phyloP scores from a whole-genome alignment of 768 basidiomycete genomes.

The Podaxis carcinomalis region DNA sequence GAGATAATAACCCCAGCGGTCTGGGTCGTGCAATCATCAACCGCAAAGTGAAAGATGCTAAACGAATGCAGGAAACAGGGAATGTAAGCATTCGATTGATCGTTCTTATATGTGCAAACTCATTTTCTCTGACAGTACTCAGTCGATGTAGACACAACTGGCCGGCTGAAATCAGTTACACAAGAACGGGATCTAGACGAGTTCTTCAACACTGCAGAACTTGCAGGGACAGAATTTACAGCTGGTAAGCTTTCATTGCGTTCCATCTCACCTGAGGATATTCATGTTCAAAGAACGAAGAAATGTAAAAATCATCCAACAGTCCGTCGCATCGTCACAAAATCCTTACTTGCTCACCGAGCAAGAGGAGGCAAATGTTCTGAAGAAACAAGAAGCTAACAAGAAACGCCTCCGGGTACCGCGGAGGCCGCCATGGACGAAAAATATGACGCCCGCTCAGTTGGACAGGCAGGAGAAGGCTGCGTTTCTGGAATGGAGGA shows the following conservation, averaged over 20 bases:
- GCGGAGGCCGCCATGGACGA: slow-evolving; percentile 86
- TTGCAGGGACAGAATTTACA: slow-evolving; percentile 94
- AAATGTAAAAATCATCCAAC: slow-evolving; percentile 75
- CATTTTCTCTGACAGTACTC: slow-evolving; percentile 50
- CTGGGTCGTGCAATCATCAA: slow-evolving; percentile 96
- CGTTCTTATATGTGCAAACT: slow-evolving; percentile 2
- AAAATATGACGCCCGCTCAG: slow-evolving; percentile 67
- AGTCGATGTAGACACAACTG: slow-evolving; percentile 65
- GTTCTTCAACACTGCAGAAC: slow-evolving; percentile 90
- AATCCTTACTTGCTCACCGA: slow-evolving; percentile 87
- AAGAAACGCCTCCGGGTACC: slow-evolving; percentile 80
- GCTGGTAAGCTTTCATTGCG: slow-evolving; percentile 57
- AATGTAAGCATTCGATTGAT: slow-evolving; percentile 43
- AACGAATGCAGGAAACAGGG: slow-evolving; percentile 53
- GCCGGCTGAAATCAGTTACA: slow-evolving; percentile 84
- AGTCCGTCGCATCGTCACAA: slow-evolving; percentile 47
- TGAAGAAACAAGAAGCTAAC: slow-evolving; percentile 73
- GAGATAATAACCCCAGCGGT: slow-evolving; percentile 70
- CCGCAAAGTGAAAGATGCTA: slow-evolving; percentile 75
- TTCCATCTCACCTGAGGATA: neutral
- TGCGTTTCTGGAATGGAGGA: slow-evolving; percentile 89
- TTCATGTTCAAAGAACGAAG: slow-evolving; percentile 51
- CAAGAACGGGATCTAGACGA: slow-evolving; percentile 96
- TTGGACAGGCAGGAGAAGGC: slow-evolving; percentile 88
- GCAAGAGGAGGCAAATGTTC: slow-evolving; percentile 72